Evolutionary conservation across 805 yeast species (phyloP), one percentile per base, ranked within the genome.

Genomic region (Saturnispora zaruensis): DNA sequence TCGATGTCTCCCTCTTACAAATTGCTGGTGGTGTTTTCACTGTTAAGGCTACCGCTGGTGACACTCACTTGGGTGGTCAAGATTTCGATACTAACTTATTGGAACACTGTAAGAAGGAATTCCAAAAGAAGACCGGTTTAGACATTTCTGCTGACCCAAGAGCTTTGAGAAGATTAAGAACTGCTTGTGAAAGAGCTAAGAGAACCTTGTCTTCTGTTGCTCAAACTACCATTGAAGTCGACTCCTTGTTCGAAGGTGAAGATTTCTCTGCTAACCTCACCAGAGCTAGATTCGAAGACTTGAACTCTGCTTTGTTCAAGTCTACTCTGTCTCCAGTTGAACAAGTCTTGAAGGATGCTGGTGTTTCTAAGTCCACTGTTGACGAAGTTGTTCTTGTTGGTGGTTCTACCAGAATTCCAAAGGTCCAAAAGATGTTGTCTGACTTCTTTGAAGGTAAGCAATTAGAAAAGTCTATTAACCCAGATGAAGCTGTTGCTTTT

Each of bases 11-110:
- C 47, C 78, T 89, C 57, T 78, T 89, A 69, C 82, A 90, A 69
- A 87, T 89, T 66, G 95, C 88, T 67, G 96, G 89, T 67, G 97
- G 96, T 75, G 87, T 89, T 65, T 89, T 89, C 79, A 91, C 89
- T 71, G 97, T 89, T 64, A 89, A 89, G 79, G 89, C 97, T 60
- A 89, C 97, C 61, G 96, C 96, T 65, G 98, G 98, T 87, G 96
- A 90, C 78, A 90, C 98, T 63, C 98, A 90, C 76, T 84, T 90
- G 77, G 98, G 98, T 82, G 98, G 98, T 81, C 96, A 90, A 80
- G 98, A 90, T 77, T 90, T 90, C 74, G 98, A 90, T 77, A 84
- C 89, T 79, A 87, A 90, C 84, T 79, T 91, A 70, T 85, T 90
- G 62, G 91, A 82, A 74, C 87, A 81, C 79, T 91, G 91, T 82